phyloP scores from a whole-genome alignment of 768 basidiomycete genomes.

The Trametes coccinea region DNA sequence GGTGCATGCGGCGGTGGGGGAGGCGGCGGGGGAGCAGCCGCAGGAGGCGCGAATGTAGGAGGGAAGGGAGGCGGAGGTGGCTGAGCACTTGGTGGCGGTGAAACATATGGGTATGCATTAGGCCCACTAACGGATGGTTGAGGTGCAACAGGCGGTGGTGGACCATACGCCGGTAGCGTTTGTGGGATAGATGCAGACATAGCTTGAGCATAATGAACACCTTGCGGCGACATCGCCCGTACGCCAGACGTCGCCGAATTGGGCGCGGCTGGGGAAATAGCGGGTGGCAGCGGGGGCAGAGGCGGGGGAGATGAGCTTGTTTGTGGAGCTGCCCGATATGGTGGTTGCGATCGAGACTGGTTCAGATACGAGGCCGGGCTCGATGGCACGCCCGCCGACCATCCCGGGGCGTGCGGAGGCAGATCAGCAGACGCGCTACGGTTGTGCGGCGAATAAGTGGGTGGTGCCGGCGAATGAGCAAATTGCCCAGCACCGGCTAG shows the following conservation, averaged over 20 bases:
- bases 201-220: conserved; percentile 16
- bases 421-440: conserved; percentile 2
- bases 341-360: conserved; percentile 17
- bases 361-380: conserved; percentile 4
- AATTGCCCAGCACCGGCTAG: conserved; percentile 17
- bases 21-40: conserved; percentile 2
- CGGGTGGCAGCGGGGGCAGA: conserved; percentile 19
- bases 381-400: conserved; percentile 17
- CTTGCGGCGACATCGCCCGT: conserved; percentile 7
- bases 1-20: conserved; percentile 28
- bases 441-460: conserved; percentile 23
- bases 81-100: conserved; percentile 25
- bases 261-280: conserved; percentile 5
- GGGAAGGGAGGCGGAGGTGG: conserved; percentile 17
- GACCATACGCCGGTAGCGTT: conserved; percentile 30
- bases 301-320: conserved; percentile 10
- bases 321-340: conserved; percentile 15
- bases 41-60: conserved; percentile 10
- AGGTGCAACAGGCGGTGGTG: conserved; percentile 28
- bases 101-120: conserved; percentile 24
- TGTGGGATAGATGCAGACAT: conserved; percentile 13
- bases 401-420: conserved; percentile 5
- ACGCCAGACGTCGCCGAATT: neutral
- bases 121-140: conserved; percentile 28
- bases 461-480: conserved; percentile 24